Evolutionary conservation across 2,329 filamentous ascomycete species (phyloP).

Genomic region (Dryadomyces quercivorus): DNA sequence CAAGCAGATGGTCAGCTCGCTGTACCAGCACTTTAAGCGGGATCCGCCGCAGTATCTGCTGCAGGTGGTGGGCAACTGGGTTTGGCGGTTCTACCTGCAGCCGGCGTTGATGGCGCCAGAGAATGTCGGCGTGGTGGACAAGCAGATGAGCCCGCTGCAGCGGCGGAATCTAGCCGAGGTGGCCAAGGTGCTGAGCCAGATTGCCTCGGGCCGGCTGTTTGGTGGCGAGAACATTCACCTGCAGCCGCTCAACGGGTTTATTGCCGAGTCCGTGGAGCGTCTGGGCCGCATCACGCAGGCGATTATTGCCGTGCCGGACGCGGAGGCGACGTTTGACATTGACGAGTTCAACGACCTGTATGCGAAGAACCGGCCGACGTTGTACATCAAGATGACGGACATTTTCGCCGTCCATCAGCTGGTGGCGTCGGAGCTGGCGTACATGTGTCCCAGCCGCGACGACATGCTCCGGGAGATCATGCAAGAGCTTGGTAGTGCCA

Average conservation of each 20-base stretch:
- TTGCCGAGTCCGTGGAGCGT: slow-evolving; percentile 72
- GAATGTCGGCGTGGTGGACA: slow-evolving; percentile 85
- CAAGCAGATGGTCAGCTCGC: slow-evolving; percentile 69
- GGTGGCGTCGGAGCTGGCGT: slow-evolving; percentile 64
- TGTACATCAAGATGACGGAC: slow-evolving; percentile 99
- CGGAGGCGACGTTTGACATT: slow-evolving; percentile 90
- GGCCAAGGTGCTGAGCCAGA: slow-evolving; percentile 80
- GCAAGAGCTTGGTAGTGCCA: slow-evolving; percentile 86
- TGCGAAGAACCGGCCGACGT: slow-evolving; percentile 85
- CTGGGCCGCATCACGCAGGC: slow-evolving; percentile 63
- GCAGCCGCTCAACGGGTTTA: slow-evolving; percentile 85
- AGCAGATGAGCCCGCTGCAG: slow-evolving; percentile 76
- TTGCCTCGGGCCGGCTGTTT: slow-evolving; percentile 79
- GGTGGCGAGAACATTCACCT: slow-evolving; percentile 92
- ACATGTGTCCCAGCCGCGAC: slow-evolving; percentile 68
- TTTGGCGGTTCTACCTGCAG: slow-evolving; percentile 90
- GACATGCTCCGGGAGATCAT: slow-evolving; percentile 86
- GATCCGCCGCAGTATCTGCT: slow-evolving; percentile 69
- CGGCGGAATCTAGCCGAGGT: slow-evolving; percentile 88
- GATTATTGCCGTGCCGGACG: slow-evolving; percentile 72
- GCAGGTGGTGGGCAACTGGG: slow-evolving; percentile 77
- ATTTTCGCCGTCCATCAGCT: slow-evolving; percentile 94
- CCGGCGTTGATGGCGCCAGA: slow-evolving; percentile 83
- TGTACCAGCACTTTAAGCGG: slow-evolving; percentile 65
- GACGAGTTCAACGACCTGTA: slow-evolving; percentile 98